These are phyloP conservation scores for Tagetes patula DNA, from an alignment of 129 eudicot genomes.

Conservation along the genomic window DNA sequence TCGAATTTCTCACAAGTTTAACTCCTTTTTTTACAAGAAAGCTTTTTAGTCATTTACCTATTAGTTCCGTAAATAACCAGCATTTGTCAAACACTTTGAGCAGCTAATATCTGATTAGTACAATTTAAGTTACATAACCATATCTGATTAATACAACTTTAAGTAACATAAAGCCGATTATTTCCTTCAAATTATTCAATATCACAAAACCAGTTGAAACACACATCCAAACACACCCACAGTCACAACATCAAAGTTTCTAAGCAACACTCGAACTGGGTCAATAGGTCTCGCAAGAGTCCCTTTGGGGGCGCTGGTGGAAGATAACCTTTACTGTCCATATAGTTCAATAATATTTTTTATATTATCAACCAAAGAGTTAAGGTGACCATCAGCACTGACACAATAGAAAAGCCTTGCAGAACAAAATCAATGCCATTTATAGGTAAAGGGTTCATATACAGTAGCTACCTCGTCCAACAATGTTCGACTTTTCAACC, in stretches of 20 bases:
- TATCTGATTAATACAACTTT: background rate
- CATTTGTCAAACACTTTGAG: background rate
- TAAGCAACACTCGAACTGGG: conserved; percentile 1
- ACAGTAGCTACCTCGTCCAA: conserved; percentile 77
- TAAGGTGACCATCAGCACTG: conserved; percentile 5
- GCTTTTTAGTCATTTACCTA: conserved; percentile 1
- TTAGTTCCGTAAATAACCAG: background rate
- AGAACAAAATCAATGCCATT: background rate
- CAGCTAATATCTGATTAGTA: background rate
- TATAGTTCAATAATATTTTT: background rate
- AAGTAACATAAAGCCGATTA: background rate
- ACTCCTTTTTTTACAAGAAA: background rate
- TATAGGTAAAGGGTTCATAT: conserved; percentile 15
- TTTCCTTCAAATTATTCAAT: background rate
- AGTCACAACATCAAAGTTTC: background rate
- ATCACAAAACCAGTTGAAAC: background rate
- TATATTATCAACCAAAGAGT: background rate
- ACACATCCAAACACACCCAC: background rate
- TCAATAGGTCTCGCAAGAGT: background rate
- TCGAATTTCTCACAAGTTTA: background rate
- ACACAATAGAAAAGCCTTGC: background rate
- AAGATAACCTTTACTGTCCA: background rate
- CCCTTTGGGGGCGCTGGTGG: too few species aligned
- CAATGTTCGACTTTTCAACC: conserved; percentile 62
- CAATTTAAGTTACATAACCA: background rate